Evolutionary conservation across 2,329 filamentous ascomycete species (phyloP).

Genomic region (Hymenoscyphus occultus): DNA sequence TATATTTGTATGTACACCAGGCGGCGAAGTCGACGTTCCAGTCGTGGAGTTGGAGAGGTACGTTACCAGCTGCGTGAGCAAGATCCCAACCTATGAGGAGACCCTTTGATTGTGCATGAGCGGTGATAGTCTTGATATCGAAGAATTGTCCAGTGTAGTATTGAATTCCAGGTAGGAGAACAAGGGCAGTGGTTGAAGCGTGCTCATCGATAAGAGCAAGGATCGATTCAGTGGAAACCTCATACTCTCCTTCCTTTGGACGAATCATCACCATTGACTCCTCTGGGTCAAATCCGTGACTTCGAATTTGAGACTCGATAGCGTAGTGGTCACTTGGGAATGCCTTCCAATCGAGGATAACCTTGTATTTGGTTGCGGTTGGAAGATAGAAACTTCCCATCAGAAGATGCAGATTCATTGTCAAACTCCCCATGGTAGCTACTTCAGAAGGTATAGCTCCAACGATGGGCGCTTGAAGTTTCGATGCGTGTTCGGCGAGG

Average conservation of each 20-base stretch:
- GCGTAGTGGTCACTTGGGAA: slow-evolving; percentile 90
- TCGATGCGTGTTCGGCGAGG: slow-evolving; percentile 71
- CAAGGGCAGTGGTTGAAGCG: slow-evolving; percentile 66
- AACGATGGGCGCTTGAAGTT: slow-evolving; percentile 68
- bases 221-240: slow-evolving; percentile 69
- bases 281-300: slow-evolving; percentile 62
- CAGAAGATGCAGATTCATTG: slow-evolving; percentile 64
- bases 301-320: slow-evolving; percentile 74
- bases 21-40: slow-evolving; percentile 90
- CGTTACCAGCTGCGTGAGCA: slow-evolving; percentile 82
- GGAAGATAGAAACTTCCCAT: slow-evolving; percentile 70
- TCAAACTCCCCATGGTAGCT: slow-evolving; percentile 85
- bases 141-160: slow-evolving; percentile 91
- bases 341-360: slow-evolving; percentile 74
- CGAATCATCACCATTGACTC: slow-evolving; percentile 73
- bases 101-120: slow-evolving; percentile 67
- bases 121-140: slow-evolving; percentile 77
- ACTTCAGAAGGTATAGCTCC: slow-evolving; percentile 72
- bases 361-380: slow-evolving; percentile 57
- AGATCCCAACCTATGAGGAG: slow-evolving; percentile 84
- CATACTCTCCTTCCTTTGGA: slow-evolving; percentile 54
- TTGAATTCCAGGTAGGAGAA: slow-evolving; percentile 83
- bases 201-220: slow-evolving; percentile 72
- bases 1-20: slow-evolving; percentile 95
- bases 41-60: slow-evolving; percentile 74